Base-by-base conservation (phyloP, 352 stramenopile species). In the Pythium aquatile region DNA sequence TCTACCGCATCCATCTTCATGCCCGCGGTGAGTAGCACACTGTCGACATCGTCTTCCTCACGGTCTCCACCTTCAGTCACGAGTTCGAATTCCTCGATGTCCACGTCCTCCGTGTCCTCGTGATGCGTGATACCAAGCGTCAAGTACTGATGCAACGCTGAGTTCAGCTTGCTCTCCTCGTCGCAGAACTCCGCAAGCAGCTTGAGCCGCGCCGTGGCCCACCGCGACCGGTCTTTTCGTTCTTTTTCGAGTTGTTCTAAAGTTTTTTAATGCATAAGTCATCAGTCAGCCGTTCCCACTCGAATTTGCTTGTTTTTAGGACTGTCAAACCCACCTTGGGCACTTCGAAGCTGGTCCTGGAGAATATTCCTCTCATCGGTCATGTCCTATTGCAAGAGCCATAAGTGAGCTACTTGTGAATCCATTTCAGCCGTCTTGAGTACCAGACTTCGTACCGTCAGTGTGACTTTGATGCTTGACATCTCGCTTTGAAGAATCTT, bases 151-250 rank as follows among this genome's bases (percentile, higher is more conserved):
- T 75, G 59, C 14, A 75, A 52, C 17, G 57, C 65, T 3, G 69
- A 69, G 40, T 49, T 68, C 42, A 93, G 66, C 53, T 89, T 91
- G 76, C 75, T 89, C 57, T 91, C 84, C 76, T 91, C 84, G 55
- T 93, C 84, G 32, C 84, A 93, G 59, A 93, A 93, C 63, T 91
- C 81, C 14, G 82, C 82, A 7, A 93, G 70, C 42, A 93, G 66
- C 65, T 90, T 86, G 10, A 93, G 70, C 17, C 84, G 72, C 33
- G 80, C 76, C 17, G 78, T 85, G 5, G 84, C 84, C 82, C 84
- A 93, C 10, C 75, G 72, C 48, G 79, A 85, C 24, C 84, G 74
- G 33, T 93, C 84, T 59, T 73, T 77, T 14, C 81, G 74, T 47
- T 93, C 84, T 0, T 61, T 74, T 47, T 88, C 78, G 10, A 93